phyloP scores from a whole-genome alignment of 2,329 filamentous ascomycete genomes.

The Claviceps paspali region DNA sequence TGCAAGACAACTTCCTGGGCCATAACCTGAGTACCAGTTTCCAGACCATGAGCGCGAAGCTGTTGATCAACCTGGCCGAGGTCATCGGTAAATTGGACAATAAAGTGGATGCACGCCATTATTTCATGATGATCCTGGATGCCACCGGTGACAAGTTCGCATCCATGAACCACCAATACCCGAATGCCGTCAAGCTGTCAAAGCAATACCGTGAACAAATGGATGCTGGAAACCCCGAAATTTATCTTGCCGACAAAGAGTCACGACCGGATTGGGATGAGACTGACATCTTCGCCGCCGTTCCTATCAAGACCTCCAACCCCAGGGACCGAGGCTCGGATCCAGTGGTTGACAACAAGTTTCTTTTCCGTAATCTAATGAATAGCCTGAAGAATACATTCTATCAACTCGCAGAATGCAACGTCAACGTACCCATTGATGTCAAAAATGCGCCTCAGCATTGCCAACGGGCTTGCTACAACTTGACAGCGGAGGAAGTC shows the following conservation, averaged over 20 bases:
- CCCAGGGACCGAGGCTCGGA: conserved; percentile 78
- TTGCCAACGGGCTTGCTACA: conserved; percentile 91
- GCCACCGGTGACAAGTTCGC: conserved; percentile 98
- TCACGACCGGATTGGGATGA: conserved; percentile 88
- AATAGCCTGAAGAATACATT: conserved; percentile 94
- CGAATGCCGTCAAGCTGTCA: conserved; percentile 87
- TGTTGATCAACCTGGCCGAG: conserved; percentile 94
- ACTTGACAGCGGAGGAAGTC: conserved; percentile 94
- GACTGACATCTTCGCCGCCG: conserved; percentile 91
- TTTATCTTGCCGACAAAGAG: conserved; percentile 71
- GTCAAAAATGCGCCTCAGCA: conserved; percentile 65
- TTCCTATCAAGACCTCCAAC: conserved; percentile 90
- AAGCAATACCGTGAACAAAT: conserved; percentile 59
- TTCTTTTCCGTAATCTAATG: conserved; percentile 91
- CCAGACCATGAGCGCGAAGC: conserved; percentile 97
- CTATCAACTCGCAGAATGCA: conserved; percentile 84
- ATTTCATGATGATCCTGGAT: conserved; percentile 92
- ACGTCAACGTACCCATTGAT: conserved; percentile 59
- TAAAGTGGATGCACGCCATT: conserved; percentile 88
- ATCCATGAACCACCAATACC: conserved; percentile 91
- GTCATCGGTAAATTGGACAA: conserved; percentile 89
- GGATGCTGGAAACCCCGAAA: conserved; percentile 47
- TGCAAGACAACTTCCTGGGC: conserved; percentile 90
- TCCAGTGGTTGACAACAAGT: conserved; percentile 92
- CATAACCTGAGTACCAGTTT: too few relatives aligned